Percentiles rank a stretch among this genome's conserved stretches.
These are phyloP conservation scores for Aspergillus mulundensis DNA, from an alignment of 495 filamentous ascomycete genomes.

Conservation along the genomic window DNA sequence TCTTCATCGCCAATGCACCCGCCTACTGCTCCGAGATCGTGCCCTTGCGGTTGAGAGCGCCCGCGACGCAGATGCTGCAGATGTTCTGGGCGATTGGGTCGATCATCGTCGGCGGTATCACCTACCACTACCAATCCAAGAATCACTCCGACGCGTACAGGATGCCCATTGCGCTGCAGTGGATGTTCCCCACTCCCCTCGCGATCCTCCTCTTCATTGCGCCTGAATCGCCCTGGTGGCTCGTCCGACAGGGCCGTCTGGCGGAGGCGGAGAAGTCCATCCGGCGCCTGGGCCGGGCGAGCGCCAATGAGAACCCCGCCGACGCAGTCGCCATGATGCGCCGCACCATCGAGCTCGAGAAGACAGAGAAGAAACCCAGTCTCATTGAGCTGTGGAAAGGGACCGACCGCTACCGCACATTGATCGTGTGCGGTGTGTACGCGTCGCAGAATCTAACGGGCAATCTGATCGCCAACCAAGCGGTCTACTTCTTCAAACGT, in stretches of 20 bases:
- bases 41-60: conserved; percentile 59
- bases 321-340: conserved; percentile 71
- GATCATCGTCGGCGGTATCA: conserved; percentile 62
- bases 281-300: conserved; percentile 54
- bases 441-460: conserved; percentile 37
- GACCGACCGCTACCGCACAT: conserved; percentile 61
- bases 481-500: conserved; percentile 68
- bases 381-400: conserved; percentile 67
- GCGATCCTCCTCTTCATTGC: conserved; percentile 59
- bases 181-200: conserved; percentile 74
- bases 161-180: conserved; percentile 63
- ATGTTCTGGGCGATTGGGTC: conserved; percentile 71
- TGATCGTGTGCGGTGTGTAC: conserved; percentile 59
- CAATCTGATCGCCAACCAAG: conserved; percentile 74
- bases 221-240: conserved; percentile 65
- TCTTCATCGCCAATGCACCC: conserved; percentile 68
- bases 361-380: conserved; percentile 47
- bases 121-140: conserved; percentile 51
- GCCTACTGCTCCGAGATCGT: conserved; percentile 71
- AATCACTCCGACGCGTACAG: conserved; percentile 34
- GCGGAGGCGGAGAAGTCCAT: conserved; percentile 60
- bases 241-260: conserved; percentile 47
- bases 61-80: conserved; percentile 66
- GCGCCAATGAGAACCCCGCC: conserved; percentile 52
- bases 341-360: conserved; percentile 64